Evolutionary conservation across 2,329 filamentous ascomycete species (phyloP).

Genomic region (Aplosporella prunicola): DNA sequence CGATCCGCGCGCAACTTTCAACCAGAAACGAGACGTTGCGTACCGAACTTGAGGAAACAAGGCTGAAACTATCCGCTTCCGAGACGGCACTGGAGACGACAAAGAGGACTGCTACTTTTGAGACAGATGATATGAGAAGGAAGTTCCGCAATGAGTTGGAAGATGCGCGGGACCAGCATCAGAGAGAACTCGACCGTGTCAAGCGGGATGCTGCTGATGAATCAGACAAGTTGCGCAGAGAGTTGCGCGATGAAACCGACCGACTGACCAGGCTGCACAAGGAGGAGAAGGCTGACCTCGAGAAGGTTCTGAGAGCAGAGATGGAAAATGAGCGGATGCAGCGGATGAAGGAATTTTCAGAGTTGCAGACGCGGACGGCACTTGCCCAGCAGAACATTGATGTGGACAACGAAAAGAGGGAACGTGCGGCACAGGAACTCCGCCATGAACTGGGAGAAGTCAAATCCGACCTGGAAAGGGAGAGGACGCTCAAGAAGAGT

Average conservation of each 20-base stretch:
- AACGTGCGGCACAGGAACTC: constrained; percentile 42
- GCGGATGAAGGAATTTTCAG: constrained; percentile 53
- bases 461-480: constrained; percentile 39
- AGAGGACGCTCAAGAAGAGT: constrained; percentile 51
- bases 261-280: constrained; percentile 52
- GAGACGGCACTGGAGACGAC: constrained; percentile 44
- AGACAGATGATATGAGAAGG: constrained; percentile 43
- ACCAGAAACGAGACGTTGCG: constrained; percentile 49
- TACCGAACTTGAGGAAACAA: constrained; percentile 57
- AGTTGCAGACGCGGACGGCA: constrained; percentile 47
- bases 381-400: constrained; percentile 41
- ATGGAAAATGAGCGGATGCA: constrained; percentile 55
- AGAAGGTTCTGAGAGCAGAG: constrained; percentile 54
- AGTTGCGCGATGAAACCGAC: constrained; percentile 46
- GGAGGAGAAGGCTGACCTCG: constrained; percentile 57
- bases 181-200: constrained; percentile 48
- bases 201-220: constrained; percentile 41
- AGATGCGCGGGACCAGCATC: constrained; percentile 44
- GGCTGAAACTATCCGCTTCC: constrained; percentile 40
- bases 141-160: constrained; percentile 50
- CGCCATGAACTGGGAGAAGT: constrained; percentile 42
- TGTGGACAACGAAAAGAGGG: constrained; percentile 44
- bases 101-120: constrained; percentile 42
- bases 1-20: constrained; percentile 40
- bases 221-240: constrained; percentile 32